Percentiles rank a stretch among this genome's conserved stretches.
Conservation (phyloP, 768 basidiomycete species). For the Suillus lakei region DNA sequence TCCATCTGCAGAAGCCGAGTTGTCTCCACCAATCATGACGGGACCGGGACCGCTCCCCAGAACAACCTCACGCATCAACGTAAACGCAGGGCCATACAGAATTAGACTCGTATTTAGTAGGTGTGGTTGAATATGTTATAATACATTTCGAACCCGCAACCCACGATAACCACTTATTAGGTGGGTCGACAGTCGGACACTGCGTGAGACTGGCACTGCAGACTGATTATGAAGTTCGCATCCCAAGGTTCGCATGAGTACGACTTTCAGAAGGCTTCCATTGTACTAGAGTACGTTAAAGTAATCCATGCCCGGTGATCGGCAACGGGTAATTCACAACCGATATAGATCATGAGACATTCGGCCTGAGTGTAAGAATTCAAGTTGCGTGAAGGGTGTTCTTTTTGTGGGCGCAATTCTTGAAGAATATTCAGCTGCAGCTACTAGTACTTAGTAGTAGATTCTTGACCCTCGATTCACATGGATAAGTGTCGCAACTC, state of each 20-base stretch:
- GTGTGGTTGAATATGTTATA: too few species aligned
- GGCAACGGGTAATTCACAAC: not conserved
- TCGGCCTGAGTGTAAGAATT: not conserved
- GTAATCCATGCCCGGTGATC: not conserved
- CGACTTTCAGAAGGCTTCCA: not conserved
- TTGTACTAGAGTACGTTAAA: not conserved
- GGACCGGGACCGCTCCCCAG: not conserved
- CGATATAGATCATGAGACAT: not conserved
- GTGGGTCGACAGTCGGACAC: not conserved
- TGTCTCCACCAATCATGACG: conserved; percentile 1
- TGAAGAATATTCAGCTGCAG: not conserved
- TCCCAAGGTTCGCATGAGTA: not conserved
- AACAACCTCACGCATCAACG: not conserved
- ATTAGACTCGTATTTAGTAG: too few species aligned
- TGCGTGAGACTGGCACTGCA: not conserved
- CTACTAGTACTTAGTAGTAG: not conserved
- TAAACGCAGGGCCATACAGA: not conserved
- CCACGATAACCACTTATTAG: not conserved
- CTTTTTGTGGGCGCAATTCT: not conserved
- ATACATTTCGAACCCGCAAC: too few species aligned
- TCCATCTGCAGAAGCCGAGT: not conserved
- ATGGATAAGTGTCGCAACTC: not conserved
- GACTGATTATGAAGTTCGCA: not conserved
- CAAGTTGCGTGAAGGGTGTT: not conserved
- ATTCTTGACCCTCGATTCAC: not conserved